Conservation (phyloP, 805 yeast genomes). For the Barnettozyma populi region DNA sequence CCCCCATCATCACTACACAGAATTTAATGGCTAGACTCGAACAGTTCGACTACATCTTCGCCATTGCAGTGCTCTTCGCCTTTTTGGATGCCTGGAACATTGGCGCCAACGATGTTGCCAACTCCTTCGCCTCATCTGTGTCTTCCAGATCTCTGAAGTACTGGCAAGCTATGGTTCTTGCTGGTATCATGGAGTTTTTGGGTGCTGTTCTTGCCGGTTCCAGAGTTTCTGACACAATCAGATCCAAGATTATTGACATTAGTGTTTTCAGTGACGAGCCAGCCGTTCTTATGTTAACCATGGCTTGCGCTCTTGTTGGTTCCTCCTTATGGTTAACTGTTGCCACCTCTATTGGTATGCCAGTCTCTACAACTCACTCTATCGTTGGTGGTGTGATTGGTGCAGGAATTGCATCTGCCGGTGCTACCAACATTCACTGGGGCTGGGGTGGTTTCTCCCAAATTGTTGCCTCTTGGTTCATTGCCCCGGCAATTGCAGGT, state of each 20-base stretch:
- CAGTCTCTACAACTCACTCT: constrained; percentile 80
- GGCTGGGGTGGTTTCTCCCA: constrained; percentile 72
- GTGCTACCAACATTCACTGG: constrained; percentile 57
- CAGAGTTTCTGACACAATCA: constrained; percentile 69
- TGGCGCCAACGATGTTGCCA: constrained; percentile 80
- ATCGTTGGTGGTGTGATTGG: constrained; percentile 75
- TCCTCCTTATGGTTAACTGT: constrained; percentile 64
- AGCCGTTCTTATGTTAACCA: constrained; percentile 66
- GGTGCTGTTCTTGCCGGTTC: constrained; percentile 74
- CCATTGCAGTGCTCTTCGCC: constrained; percentile 63
- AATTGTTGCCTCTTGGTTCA: constrained; percentile 75
- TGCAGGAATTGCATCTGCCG: constrained; percentile 67
- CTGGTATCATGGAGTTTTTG: constrained; percentile 64
- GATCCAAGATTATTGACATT: constrained; percentile 55
- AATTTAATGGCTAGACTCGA: constrained; percentile 12
- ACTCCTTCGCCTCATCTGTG: constrained; percentile 73
- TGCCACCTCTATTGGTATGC: constrained; percentile 65
- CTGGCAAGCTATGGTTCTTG: constrained; percentile 73
- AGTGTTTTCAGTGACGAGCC: constrained; percentile 46
- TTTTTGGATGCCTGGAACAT: constrained; percentile 75
- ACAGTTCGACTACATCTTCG: constrained; percentile 64
- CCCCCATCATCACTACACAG: background rate
- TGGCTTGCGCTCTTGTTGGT: constrained; percentile 73
- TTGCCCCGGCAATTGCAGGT: constrained; percentile 72
- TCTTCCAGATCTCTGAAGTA: constrained; percentile 64